These are phyloP conservation scores for Penicillium hesseltinei DNA, from an alignment of 2,329 filamentous ascomycete species.

Conservation along the genomic window DNA sequence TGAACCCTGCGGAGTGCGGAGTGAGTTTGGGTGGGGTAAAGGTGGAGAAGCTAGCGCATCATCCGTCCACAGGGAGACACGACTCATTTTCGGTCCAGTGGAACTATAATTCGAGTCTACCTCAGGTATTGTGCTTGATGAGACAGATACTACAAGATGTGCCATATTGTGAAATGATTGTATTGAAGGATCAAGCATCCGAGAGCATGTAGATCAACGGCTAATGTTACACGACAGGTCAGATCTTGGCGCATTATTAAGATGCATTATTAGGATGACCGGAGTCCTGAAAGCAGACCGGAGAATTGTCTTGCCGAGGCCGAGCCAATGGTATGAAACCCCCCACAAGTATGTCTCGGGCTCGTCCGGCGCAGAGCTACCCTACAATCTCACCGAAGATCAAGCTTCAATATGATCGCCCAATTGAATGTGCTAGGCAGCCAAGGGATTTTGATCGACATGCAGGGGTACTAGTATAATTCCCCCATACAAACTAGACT, in stretches of 20 bases:
- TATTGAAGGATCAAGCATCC: neutral
- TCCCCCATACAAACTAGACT: neutral
- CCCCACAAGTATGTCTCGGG: neutral
- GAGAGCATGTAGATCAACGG: no score
- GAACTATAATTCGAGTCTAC: neutral
- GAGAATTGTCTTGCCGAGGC: neutral
- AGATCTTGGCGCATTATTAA: neutral
- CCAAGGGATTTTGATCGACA: no score
- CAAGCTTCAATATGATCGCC: neutral
- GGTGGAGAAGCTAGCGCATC: neutral
- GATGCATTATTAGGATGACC: no score
- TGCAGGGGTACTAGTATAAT: neutral
- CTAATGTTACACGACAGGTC: neutral
- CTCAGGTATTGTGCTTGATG: no score
- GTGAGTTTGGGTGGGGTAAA: neutral
- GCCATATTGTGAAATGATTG: accelerated
- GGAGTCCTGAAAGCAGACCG: neutral
- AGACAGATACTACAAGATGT: neutral
- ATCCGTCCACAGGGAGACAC: neutral
- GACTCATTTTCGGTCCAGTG: neutral
- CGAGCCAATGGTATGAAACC: neutral
- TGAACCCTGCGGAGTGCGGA: neutral
- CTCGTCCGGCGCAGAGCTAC: neutral
- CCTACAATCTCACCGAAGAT: neutral
- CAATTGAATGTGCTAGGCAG: neutral